Evolutionary conservation across 495 filamentous ascomycete species (phyloP).

Genomic region (Friedmanniomyces simplex): DNA sequence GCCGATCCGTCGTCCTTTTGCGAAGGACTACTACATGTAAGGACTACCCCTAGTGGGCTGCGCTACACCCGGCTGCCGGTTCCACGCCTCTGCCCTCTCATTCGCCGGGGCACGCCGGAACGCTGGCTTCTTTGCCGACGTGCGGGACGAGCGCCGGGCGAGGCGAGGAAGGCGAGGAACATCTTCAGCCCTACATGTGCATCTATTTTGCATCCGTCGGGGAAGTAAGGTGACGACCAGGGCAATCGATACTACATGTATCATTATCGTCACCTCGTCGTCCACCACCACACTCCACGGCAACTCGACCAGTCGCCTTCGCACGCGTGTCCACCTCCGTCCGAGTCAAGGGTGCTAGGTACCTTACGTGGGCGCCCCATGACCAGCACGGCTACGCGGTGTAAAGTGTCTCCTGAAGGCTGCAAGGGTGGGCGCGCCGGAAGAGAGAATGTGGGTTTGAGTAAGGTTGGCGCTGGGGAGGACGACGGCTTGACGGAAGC

Average conservation of each 20-base stretch:
- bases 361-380: too few relatives aligned
- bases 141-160: neutral
- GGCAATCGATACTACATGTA: too few relatives aligned
- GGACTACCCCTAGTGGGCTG: neutral
- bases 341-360: neutral
- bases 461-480: neutral
- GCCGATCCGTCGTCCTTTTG: constrained; percentile 5
- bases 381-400: neutral
- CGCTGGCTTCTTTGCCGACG: neutral
- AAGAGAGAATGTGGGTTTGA: neutral
- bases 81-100: neutral
- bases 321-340: neutral
- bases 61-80: neutral
- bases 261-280: too few relatives aligned
- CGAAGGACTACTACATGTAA: too few relatives aligned
- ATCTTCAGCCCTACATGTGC: neutral
- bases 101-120: neutral
- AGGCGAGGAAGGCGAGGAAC: neutral
- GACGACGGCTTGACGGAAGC: neutral
- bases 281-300: too few relatives aligned
- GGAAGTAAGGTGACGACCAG: too few relatives aligned
- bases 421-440: neutral
- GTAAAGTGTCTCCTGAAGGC: constrained; percentile 1
- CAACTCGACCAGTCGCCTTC: too few relatives aligned
- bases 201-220: too few relatives aligned